These are phyloP conservation scores for Eimeria mitis DNA, from an alignment of 169 alveolate species.

Conservation along the genomic window DNA sequence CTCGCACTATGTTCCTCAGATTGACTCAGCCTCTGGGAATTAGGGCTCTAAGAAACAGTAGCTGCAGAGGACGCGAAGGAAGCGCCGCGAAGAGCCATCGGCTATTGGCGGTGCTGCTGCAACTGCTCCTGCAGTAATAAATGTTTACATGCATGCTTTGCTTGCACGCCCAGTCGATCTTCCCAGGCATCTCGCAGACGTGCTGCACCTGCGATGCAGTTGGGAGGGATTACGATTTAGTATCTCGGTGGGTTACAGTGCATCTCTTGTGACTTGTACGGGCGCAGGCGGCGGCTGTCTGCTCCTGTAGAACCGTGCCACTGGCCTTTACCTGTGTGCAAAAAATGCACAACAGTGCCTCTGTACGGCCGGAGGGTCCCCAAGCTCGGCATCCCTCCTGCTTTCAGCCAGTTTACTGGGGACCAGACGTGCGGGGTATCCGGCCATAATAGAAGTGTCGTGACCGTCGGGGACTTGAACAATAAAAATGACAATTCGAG, in stretches of 20 bases:
- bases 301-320: slow-evolving; percentile 43
- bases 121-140: not conserved
- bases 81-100: too few species aligned
- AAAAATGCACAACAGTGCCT: not conserved
- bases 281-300: slow-evolving; percentile 53
- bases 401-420: not conserved
- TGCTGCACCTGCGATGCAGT: not conserved
- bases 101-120: too few species aligned
- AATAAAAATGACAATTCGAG: not conserved
- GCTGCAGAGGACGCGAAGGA: too few species aligned
- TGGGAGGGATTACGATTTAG: not conserved
- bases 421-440: not conserved
- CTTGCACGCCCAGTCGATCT: not conserved
- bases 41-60: not conserved
- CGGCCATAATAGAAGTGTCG: not conserved
- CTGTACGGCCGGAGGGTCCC: not conserved
- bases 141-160: not conserved
- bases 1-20: not conserved
- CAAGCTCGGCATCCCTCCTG: not conserved
- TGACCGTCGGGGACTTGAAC: not conserved
- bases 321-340: slow-evolving; percentile 54
- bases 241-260: not conserved
- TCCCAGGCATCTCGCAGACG: not conserved
- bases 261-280: not conserved
- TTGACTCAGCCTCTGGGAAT: not conserved